Evolutionary conservation across 768 basidiomycete genomes (phyloP).

Genomic region (Termitomyces eurrhizus): DNA sequence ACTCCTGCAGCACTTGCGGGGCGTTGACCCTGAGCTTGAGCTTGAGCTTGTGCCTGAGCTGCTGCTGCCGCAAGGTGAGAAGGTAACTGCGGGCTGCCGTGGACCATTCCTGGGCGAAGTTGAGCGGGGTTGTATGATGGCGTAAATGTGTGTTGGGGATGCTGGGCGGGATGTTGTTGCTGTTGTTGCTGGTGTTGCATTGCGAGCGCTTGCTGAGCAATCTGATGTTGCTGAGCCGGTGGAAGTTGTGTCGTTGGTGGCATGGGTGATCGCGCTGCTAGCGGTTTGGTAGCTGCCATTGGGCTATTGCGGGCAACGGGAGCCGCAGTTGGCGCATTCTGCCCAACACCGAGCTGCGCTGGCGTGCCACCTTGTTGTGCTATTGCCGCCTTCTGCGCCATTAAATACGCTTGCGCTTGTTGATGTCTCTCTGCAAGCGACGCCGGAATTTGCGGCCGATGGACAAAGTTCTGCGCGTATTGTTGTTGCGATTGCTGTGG

Average conservation of each 20-base stretch:
- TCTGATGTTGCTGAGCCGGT: conserved; percentile 14
- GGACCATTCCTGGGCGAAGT: conserved; percentile 26
- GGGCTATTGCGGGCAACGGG: conserved; percentile 32
- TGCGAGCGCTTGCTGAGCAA: conserved; percentile 3
- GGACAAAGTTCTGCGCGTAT: background rate
- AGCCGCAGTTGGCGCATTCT: conserved; percentile 9
- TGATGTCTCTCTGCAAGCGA: conserved; percentile 5
- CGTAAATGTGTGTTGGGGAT: conserved; percentile 22
- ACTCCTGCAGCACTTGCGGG: conserved; percentile 11
- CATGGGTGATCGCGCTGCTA: conserved; percentile 28
- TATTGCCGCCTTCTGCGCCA: conserved; percentile 6
- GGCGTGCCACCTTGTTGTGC: conserved; percentile 26
- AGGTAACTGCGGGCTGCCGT: conserved; percentile 21
- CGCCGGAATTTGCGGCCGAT: background rate
- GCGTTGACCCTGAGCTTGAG: conserved; percentile 7
- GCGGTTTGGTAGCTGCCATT: conserved; percentile 26
- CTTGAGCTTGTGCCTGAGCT: conserved; percentile 13
- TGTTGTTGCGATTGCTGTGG: conserved; percentile 4
- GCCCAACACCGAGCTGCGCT: conserved; percentile 16
- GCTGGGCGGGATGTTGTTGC: conserved; percentile 16
- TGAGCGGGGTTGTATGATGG: conserved; percentile 32
- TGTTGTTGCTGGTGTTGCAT: conserved; percentile 16
- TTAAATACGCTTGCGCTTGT: conserved; percentile 3
- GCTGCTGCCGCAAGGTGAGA: conserved; percentile 18
- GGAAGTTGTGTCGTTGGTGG: conserved; percentile 25